Evolutionary conservation across 1,284 basidiomycete species (phyloP).

Genomic region (Ceratorhiza oryzae-sativae): DNA sequence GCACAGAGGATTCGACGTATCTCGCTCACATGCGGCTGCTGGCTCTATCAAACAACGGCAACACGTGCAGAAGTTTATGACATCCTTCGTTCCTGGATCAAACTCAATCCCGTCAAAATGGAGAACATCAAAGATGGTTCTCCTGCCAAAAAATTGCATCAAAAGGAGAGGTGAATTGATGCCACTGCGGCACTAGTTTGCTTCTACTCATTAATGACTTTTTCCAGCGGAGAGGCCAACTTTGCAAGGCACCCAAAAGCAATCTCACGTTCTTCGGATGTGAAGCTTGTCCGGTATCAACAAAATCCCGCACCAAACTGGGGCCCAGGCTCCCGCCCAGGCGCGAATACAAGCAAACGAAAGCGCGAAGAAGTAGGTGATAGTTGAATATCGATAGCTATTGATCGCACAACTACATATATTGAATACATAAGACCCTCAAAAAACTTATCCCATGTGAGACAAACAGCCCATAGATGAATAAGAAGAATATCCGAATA

Average conservation of each 20-base stretch:
- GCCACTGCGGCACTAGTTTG: not conserved
- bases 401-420: slow-evolving; percentile 16
- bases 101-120: slow-evolving; percentile 76
- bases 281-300: slow-evolving; percentile 89
- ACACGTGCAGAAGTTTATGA: slow-evolving; percentile 78
- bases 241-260: slow-evolving; percentile 76
- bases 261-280: slow-evolving; percentile 61
- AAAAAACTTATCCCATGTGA: not conserved
- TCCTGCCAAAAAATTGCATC: slow-evolving; percentile 69
- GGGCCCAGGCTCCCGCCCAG: slow-evolving; percentile 67
- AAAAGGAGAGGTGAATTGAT: slow-evolving; percentile 66
- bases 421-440: slow-evolving; percentile 7
- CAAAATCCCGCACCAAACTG: slow-evolving; percentile 89
- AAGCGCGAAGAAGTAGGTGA: slow-evolving; percentile 34
- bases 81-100: slow-evolving; percentile 83
- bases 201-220: not conserved
- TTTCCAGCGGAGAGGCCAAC: slow-evolving; percentile 66
- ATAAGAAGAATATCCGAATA: not conserved
- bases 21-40: slow-evolving; percentile 86
- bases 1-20: slow-evolving; percentile 83
- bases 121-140: slow-evolving; percentile 77
- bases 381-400: slow-evolving; percentile 19
- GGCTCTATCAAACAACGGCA: slow-evolving; percentile 91
- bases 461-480: not conserved
- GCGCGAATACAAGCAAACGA: slow-evolving; percentile 13